Evolutionary conservation across 768 basidiomycete species (phyloP), one percentile per base, ranked within the genome.

Genomic region (Hericium coralloides): DNA sequence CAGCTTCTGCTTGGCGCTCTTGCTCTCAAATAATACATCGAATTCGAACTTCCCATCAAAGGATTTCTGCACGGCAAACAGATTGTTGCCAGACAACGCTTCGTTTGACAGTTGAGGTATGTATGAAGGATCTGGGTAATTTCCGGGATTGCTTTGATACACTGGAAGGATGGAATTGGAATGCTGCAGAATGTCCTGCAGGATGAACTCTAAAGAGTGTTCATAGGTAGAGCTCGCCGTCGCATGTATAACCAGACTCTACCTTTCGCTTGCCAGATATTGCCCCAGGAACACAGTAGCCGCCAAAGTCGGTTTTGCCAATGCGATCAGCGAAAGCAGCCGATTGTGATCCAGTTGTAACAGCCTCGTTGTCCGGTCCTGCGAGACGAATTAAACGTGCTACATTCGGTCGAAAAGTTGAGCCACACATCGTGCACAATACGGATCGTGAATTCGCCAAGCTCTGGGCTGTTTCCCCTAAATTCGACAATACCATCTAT

Each of bases 221-320:
- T 15, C 49, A 14, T 8, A 26, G n/a, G 59, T 49, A 50, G 14
- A 49, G 12, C 7, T 23, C 22, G 59, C 49, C 51, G 36, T 18
- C 20, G 47, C 36, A 38, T 6, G 31, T 36, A 43, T 56, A 49
- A 59, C 43, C 20, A 15, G 23, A 23, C 54, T 65, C 20, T 59
- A 87, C 92, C 87, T 76, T 87, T 89, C 2, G 90, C 91, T 72
- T 84, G 76, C 93, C 93, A 95, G n/a, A 92, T 72, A 20, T 79
- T 75, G 12, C 84, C 88, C 4, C 79, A 67, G 79, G 73, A 12
- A 87, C 73, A 17, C 79, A 77, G 26, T 80, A 76, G 2, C 91
- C 92, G 0, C 83, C 57, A 63, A 79, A 87, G 54, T 86, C 83
- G 0, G 89, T 86, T 70, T 81, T 88, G 36, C 85, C 89, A 37